These are phyloP conservation scores for Glaciozyma antarctica DNA, from an alignment of 768 basidiomycete genomes.

Conservation along the genomic window DNA sequence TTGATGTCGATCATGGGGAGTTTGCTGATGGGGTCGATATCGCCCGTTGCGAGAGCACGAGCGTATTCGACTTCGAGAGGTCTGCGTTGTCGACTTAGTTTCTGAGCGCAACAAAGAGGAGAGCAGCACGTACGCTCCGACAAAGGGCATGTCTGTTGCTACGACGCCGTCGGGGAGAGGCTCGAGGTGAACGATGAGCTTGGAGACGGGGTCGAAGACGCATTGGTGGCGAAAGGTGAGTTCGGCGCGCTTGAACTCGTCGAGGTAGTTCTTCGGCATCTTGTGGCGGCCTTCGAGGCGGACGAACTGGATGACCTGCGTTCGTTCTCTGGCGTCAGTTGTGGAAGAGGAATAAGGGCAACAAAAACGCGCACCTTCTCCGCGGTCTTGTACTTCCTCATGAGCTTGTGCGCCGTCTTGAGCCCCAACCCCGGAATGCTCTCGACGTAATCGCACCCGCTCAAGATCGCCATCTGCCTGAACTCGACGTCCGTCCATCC, in stretches of 20 bases:
- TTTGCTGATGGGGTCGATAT: constrained; percentile 60
- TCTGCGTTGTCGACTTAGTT: constrained; percentile 2
- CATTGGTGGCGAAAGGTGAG: constrained; percentile 86
- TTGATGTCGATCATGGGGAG: constrained; percentile 70
- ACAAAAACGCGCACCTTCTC: constrained; percentile 48
- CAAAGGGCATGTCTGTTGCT: constrained; percentile 45
- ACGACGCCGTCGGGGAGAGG: constrained; percentile 54
- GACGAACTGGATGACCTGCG: constrained; percentile 56
- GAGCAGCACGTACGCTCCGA: constrained; percentile 53
- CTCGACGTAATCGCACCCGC: constrained; percentile 84
- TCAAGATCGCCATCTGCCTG: constrained; percentile 61
- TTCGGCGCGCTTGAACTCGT: constrained; percentile 70
- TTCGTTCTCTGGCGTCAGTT: neutral
- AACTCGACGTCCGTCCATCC: constrained; percentile 89
- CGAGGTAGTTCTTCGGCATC: constrained; percentile 66
- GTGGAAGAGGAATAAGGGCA: neutral
- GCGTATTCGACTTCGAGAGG: constrained; percentile 10
- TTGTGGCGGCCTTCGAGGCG: constrained; percentile 71
- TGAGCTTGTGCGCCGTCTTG: constrained; percentile 76
- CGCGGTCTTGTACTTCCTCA: constrained; percentile 74
- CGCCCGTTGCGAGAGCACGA: constrained; percentile 48
- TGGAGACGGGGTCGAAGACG: constrained; percentile 66
- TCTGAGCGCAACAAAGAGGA: neutral
- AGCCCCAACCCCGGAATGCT: constrained; percentile 85
- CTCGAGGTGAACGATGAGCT: constrained; percentile 61